Evolutionary conservation across 805 yeast species (phyloP).

Genomic region (Tetrapisispora pingtungensis): DNA sequence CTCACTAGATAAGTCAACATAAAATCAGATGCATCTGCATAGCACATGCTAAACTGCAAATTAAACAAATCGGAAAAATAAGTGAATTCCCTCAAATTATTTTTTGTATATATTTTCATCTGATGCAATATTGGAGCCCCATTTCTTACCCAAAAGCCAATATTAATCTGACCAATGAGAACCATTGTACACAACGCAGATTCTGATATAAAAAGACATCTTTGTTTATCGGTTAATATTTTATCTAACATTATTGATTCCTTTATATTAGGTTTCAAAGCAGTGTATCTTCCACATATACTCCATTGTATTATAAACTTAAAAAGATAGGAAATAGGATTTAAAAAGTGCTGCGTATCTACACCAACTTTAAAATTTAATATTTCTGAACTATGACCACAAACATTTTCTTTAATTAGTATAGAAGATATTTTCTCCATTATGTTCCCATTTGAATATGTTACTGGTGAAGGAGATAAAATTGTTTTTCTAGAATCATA

Average conservation of each 20-base stretch:
- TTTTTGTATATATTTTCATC: constrained; percentile 63
- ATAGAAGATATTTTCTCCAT: constrained; percentile 3
- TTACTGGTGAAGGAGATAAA: not conserved
- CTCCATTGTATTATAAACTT: constrained; percentile 27
- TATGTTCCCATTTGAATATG: not conserved
- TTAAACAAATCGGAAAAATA: constrained; percentile 68
- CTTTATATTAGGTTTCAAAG: constrained; percentile 11
- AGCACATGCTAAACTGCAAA: constrained; percentile 50
- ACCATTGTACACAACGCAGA: constrained; percentile 72
- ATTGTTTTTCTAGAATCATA: constrained; percentile 8
- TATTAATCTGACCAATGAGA: constrained; percentile 69
- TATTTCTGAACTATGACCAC: constrained; percentile 15
- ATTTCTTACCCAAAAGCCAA: constrained; percentile 91
- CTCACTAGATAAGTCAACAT: constrained; percentile 51
- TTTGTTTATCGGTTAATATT: constrained; percentile 13
- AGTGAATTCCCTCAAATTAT: constrained; percentile 71
- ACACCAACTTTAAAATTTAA: constrained; percentile 26
- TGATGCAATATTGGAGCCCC: constrained; percentile 77
- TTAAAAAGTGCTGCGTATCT: constrained; percentile 24
- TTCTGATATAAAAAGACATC: constrained; percentile 33
- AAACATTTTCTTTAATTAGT: constrained; percentile 16
- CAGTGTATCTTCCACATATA: constrained; percentile 25
- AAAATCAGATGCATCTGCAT: constrained; percentile 46
- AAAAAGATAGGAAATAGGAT: constrained; percentile 26
- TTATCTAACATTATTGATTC: constrained; percentile 13